These are phyloP conservation scores for Rosa hybrid DNA, from an alignment of 331 rosid species.

Conservation along the genomic window DNA sequence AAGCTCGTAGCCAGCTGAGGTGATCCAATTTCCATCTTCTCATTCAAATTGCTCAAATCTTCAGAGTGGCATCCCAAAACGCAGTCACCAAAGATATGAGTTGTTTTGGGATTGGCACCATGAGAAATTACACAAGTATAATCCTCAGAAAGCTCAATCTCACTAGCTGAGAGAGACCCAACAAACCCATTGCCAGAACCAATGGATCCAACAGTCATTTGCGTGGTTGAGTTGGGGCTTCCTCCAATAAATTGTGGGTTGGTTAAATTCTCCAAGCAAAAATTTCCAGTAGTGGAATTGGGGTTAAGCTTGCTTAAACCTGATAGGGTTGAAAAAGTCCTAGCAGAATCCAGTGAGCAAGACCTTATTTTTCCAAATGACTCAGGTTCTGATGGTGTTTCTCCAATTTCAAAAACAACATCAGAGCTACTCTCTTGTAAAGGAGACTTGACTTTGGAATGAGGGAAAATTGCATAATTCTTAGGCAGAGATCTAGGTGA, in stretches of 20 bases:
- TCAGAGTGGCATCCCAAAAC: slow-evolving; percentile 60
- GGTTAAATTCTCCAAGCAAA: slow-evolving; percentile 39
- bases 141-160: slow-evolving; percentile 90
- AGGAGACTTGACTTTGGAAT: slow-evolving; percentile 36
- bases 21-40: slow-evolving; percentile 42
- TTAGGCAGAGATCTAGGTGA: slow-evolving; percentile 68
- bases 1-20: slow-evolving; percentile 3
- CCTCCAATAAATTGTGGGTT: slow-evolving; percentile 44
- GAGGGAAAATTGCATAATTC: slow-evolving; percentile 49
- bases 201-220: slow-evolving; percentile 30
- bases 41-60: slow-evolving; percentile 41
- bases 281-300: slow-evolving; percentile 27
- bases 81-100: slow-evolving; percentile 82
- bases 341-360: slow-evolving; percentile 61
- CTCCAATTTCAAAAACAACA: slow-evolving; percentile 88
- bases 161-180: slow-evolving; percentile 65
- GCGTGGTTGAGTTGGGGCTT: slow-evolving; percentile 37
- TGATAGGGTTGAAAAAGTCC: slow-evolving; percentile 38
- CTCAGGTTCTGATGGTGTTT: slow-evolving; percentile 39
- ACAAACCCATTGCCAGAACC: slow-evolving; percentile 40
- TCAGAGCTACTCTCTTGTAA: slow-evolving; percentile 42
- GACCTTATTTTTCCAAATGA: slow-evolving; percentile 52
- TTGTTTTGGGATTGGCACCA: slow-evolving; percentile 80
- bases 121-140: slow-evolving; percentile 84
- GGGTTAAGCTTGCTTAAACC: slow-evolving; percentile 27